Evolutionary conservation across 768 basidiomycete species (phyloP).

Genomic region (Phylloporus sp.): DNA sequence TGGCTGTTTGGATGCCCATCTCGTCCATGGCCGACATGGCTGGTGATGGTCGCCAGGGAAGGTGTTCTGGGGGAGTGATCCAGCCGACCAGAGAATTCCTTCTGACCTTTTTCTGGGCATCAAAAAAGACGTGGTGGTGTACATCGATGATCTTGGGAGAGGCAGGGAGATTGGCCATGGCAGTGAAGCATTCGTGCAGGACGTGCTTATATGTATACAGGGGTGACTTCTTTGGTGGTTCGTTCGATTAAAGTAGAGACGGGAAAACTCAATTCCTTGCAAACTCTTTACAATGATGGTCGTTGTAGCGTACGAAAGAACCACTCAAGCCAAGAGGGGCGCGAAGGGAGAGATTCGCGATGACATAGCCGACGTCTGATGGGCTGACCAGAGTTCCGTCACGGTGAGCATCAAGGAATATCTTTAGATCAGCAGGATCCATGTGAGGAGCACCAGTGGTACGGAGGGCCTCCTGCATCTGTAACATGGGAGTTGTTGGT

Average conservation of each 20-base stretch:
- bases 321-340: constrained; percentile 65
- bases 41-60: constrained; percentile 59
- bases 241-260: constrained; percentile 5
- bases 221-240: constrained; percentile 14
- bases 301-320: constrained; percentile 77
- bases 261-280: constrained; percentile 28
- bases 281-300: constrained; percentile 59
- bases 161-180: constrained; percentile 14
- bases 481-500: constrained; percentile 2
- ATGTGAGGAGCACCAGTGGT: constrained; percentile 48
- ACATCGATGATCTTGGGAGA: constrained; percentile 45
- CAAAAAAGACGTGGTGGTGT: constrained; percentile 74
- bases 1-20: constrained; percentile 50
- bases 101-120: constrained; percentile 43
- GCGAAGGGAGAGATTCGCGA: constrained; percentile 66
- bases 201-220: constrained; percentile 2
- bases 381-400: constrained; percentile 73
- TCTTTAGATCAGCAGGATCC: constrained; percentile 47
- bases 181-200: not conserved
- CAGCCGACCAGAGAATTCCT: constrained; percentile 50
- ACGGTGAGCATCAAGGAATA: constrained; percentile 52
- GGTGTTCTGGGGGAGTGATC: constrained; percentile 55
- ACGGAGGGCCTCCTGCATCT: constrained; percentile 72
- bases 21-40: constrained; percentile 63
- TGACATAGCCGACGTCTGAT: constrained; percentile 69